phyloP scores from a whole-genome alignment of 805 yeast genomes.

The Wickerhamomyces queroliae region DNA sequence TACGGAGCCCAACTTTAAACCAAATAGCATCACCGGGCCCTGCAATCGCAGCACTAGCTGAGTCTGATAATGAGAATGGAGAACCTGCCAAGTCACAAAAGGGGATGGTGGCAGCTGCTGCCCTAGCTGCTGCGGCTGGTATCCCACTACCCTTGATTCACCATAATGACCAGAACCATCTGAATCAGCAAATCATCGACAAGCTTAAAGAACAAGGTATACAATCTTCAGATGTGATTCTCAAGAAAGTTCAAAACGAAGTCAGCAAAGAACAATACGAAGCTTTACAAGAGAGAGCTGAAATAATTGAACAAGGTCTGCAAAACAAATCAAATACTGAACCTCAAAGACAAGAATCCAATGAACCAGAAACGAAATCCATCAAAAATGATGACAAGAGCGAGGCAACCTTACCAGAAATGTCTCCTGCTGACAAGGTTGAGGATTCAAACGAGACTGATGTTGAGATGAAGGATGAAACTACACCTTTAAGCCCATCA shows the following conservation, averaged over 20 bases:
- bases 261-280: conserved; percentile 5
- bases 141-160: conserved; percentile 53
- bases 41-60: conserved; percentile 34
- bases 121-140: conserved; percentile 77
- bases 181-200: conserved; percentile 10
- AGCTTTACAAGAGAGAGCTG: conserved; percentile 5
- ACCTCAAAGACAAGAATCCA: no score
- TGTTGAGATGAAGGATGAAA: not conserved
- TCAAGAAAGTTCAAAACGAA: conserved; percentile 1
- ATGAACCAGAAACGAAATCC: conserved; percentile 4
- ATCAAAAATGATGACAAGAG: not conserved
- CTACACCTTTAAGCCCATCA: not conserved
- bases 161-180: conserved; percentile 3
- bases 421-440: no score
- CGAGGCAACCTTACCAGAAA: no score
- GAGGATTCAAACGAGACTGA: not conserved
- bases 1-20: conserved; percentile 11
- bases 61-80: conserved; percentile 14
- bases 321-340: not conserved
- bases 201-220: conserved; percentile 1
- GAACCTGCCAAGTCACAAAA: conserved; percentile 25
- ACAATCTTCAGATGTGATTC: conserved; percentile 2
- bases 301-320: not conserved
- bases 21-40: conserved; percentile 39
- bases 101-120: conserved; percentile 77